Conservation (phyloP, 2,329 filamentous ascomycete species). For the Nigrospora oryzae region DNA sequence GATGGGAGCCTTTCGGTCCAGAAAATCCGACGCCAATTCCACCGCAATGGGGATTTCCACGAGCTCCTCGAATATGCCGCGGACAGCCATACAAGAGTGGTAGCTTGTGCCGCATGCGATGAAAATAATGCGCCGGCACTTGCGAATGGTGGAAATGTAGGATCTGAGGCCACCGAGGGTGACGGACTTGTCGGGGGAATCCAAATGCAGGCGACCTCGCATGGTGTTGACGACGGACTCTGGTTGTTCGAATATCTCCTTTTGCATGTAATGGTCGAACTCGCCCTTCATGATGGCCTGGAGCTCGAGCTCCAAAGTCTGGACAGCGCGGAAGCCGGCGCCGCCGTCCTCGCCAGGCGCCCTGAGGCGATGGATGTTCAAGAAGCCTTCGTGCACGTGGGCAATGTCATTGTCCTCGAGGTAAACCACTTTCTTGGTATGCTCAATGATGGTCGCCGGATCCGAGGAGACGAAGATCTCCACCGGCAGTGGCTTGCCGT, state of each 20-base stretch:
- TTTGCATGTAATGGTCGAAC: constrained; percentile 99
- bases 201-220: constrained; percentile 76
- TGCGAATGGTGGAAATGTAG: constrained; percentile 92
- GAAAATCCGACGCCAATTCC: constrained; percentile 94
- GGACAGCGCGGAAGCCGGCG: constrained; percentile 84
- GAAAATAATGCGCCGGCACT: constrained; percentile 95
- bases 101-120: constrained; percentile 97
- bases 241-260: constrained; percentile 99
- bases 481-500: constrained; percentile 93
- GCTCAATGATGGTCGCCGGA: constrained; percentile 97
- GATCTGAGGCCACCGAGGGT: constrained; percentile 91
- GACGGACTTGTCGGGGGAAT: constrained; percentile 85
- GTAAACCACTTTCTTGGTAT: constrained; percentile 99
- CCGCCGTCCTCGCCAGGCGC: constrained; percentile 94
- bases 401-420: constrained; percentile 99
- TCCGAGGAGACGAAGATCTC: constrained; percentile 99
- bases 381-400: constrained; percentile 95
- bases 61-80: constrained; percentile 93
- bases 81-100: constrained; percentile 98
- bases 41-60: constrained; percentile 96
- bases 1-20: constrained; percentile 90
- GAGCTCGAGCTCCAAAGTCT: constrained; percentile 95
- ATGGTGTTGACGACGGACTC: constrained; percentile 99
- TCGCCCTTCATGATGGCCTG: constrained; percentile 99
- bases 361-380: constrained; percentile 96